Evolutionary conservation across 2,329 filamentous ascomycete genomes (phyloP).

Genomic region (Cordyceps militaris): DNA sequence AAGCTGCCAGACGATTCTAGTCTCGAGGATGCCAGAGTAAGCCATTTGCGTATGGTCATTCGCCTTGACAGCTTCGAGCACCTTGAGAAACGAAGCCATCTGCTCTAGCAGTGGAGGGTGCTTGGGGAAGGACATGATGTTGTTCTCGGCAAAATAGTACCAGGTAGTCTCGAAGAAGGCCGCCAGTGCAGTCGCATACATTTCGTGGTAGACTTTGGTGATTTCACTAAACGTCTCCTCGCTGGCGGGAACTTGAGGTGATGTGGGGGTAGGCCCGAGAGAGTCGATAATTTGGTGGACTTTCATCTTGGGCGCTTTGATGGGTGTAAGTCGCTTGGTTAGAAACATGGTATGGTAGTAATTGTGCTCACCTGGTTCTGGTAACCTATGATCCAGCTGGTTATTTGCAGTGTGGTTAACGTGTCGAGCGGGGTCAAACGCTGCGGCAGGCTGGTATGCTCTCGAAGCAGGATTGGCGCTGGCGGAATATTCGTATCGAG

Average conservation of each 20-base stretch:
- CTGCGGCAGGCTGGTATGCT: neutral
- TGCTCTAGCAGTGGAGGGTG: conserved; percentile 56
- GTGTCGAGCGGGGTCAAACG: conserved; percentile 4
- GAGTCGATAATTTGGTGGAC: conserved; percentile 64
- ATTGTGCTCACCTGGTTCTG: neutral
- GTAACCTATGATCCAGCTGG: neutral
- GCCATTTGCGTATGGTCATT: conserved; percentile 46
- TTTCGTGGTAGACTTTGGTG: conserved; percentile 63
- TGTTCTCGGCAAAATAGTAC: conserved; percentile 54
- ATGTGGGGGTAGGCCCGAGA: conserved; percentile 52
- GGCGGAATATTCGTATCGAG: conserved; percentile 39
- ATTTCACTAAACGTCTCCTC: conserved; percentile 56
- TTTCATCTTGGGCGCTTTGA: conserved; percentile 56
- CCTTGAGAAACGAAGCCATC: conserved; percentile 57
- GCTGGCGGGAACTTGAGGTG: conserved; percentile 44
- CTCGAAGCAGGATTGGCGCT: neutral
- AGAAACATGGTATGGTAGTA: neutral
- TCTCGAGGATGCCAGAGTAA: conserved; percentile 48
- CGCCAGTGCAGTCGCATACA: conserved; percentile 69
- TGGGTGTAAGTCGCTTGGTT: conserved; percentile 16
- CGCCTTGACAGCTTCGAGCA: conserved; percentile 41
- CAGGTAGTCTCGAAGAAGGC: conserved; percentile 76
- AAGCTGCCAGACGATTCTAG: conserved; percentile 53
- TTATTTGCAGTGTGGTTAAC: neutral
- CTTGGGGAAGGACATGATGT: conserved; percentile 39